Percentiles rank a stretch among this genome's conserved stretches.
Conservation (phyloP, 2,329 filamentous ascomycete species). For the Pezicula neosporulosa region DNA sequence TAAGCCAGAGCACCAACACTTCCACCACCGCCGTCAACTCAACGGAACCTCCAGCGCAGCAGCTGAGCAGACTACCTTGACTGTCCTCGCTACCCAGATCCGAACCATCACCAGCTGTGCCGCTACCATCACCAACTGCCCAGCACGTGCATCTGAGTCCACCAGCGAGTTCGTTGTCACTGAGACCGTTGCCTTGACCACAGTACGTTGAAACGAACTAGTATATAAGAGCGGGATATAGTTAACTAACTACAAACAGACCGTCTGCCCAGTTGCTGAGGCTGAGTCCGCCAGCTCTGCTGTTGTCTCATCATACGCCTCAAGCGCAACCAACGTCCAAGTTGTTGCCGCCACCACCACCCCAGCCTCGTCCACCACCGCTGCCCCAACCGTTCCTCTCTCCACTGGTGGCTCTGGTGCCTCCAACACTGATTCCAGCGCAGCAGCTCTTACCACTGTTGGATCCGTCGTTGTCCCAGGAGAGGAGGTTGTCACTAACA, state of each 20-base stretch:
- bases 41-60: conserved; percentile 14
- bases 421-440: background rate
- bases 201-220: conserved; percentile 20
- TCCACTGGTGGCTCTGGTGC: conserved; percentile 8
- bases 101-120: conserved; percentile 36
- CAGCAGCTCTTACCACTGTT: background rate
- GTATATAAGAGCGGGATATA: background rate
- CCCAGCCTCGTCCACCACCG: conserved; percentile 3
- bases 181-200: conserved; percentile 37
- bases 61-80: conserved; percentile 34
- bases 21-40: conserved; percentile 22
- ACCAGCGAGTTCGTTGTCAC: conserved; percentile 30
- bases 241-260: conserved; percentile 21
- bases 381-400: conserved; percentile 4
- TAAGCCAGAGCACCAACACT: conserved; percentile 19
- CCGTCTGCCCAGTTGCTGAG: conserved; percentile 45
- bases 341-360: conserved; percentile 3
- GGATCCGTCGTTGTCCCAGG: background rate
- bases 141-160: conserved; percentile 22
- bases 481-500: conserved; percentile 30
- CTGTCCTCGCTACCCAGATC: conserved; percentile 31
- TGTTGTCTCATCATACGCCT: conserved; percentile 29
- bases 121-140: conserved; percentile 37
- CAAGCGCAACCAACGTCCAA: background rate
- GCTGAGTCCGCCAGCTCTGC: conserved; percentile 36